Evolutionary conservation across 139 green algal genomes (phyloP).

Genomic region (Coccomyxa sp.): DNA sequence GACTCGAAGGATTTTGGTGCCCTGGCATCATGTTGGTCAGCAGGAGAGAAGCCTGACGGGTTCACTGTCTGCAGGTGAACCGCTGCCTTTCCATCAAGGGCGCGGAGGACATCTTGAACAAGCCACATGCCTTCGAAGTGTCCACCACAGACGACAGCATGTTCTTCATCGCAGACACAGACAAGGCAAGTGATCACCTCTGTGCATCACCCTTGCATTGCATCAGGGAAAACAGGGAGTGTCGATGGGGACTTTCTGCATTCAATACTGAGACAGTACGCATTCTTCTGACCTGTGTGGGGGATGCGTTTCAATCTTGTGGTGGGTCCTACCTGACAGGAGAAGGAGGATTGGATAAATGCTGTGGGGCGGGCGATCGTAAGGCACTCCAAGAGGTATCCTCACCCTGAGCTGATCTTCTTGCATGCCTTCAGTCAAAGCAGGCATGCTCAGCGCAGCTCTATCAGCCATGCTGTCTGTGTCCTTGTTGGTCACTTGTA

Average conservation of each 20-base stretch:
- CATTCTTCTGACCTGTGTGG: background rate
- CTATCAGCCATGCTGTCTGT: background rate
- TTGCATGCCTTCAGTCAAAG: too few species aligned
- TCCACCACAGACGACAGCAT: constrained; percentile 74
- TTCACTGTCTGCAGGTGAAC: constrained; percentile 54
- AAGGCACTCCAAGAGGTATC: constrained; percentile 68
- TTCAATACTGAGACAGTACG: background rate
- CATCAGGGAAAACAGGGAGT: too few species aligned
- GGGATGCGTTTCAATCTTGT: background rate
- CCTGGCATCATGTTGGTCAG: too few species aligned
- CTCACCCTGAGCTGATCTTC: background rate
- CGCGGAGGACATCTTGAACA: constrained; percentile 94
- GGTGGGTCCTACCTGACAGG: background rate
- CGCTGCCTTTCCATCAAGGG: constrained; percentile 97
- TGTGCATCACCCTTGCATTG: background rate
- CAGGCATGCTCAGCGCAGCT: background rate
- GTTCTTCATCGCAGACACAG: constrained; percentile 91
- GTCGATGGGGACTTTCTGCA: background rate
- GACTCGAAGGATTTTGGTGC: too few species aligned
- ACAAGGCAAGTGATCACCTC: constrained; percentile 58
- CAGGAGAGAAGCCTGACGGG: too few species aligned
- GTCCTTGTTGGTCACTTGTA: too few species aligned
- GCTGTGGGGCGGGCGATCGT: constrained; percentile 94
- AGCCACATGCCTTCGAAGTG: constrained; percentile 94
- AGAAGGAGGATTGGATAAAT: constrained; percentile 99